Evolutionary conservation across 2,329 filamentous ascomycete genomes (phyloP), one percentile per base, ranked within the genome.

Genomic region (Talaromyces funiculosus): DNA sequence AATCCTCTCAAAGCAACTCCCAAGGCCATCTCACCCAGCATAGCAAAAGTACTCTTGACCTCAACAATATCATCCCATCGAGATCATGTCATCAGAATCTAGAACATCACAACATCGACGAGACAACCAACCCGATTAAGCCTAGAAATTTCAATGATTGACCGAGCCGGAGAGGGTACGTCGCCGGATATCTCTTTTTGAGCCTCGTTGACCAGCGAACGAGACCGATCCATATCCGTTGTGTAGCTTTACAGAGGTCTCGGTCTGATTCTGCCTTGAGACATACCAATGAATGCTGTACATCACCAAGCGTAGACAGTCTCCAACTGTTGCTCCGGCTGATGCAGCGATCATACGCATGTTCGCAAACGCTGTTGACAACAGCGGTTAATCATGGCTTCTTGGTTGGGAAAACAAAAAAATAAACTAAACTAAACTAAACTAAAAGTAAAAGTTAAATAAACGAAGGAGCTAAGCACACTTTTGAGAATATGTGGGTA

Each of bases 161-260:
- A 38, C 24, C 56, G 14, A 16, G 56, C 20, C 20, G 43, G 43
- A 38, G 53, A 59, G 10, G 20, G 43, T 20, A 40, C 3, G 3
- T 51, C 31, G n/a, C 56, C 33, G 43, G 31, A 59, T 59, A 51
- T 59, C 56, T 51, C 43, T 29, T 59, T 59, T 18, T 51, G 56
- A 24, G 56, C 56, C 26, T 59, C 43, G 7, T 59, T 59, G 56
- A 51, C 56, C 20, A 58, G 42, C 20, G 56, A 31, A 33, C 42
- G 38, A 7, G 49, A 57, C 45, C 55, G 55, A 18, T 57, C 47
- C 38, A 57, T 57, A 22, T 57, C 42, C 10, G 42, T 51, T n/a
- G 55, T 58, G n/a, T 58, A 58, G 20, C 29, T 58, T 3, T 20
- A 4, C 5, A 58, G n/a, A 35, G 22, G 12, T 26, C n/a, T 47